Base-by-base conservation (phyloP, 371 early-diverging fungal species). In the Mortierella sp. region DNA sequence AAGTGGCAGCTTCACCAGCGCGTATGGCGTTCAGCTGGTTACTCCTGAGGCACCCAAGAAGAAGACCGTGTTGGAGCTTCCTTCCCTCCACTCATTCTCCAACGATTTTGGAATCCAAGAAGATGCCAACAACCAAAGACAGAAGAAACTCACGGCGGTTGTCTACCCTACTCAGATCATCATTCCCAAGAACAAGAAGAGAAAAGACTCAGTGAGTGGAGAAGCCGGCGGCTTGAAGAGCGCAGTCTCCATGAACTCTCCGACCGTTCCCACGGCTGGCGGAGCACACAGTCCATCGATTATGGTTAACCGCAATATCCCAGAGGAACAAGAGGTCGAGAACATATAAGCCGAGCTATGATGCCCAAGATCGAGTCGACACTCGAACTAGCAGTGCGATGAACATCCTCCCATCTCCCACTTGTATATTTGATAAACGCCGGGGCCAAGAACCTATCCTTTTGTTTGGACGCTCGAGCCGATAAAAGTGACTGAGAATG, bases 141-240 rank as follows among this genome's bases (percentile, higher is more conserved):
- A 76, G 30, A 68, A 70, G 43, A 75, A 65, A 28, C 20, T 81
- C 60, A 76, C 70, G 14, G 83, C 83, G 0, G 83, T 81, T 18
- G 73, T 81, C 43, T 81, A 81, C 55, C 83, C 83, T 37, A 73
- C 76, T 0, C 76, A 80, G 64, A 72, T 81, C 52, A 73, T 81
- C 55, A 76, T 76, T 30, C 77, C 83, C 5, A 81, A 81, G 73
- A 67, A 62, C 64, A 76, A 73, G 73, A 72, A 70, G 68, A 49
- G 55, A 18, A 62, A 60, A 60, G 74, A 75, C 28, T 65, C 66
- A 5, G 55, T 59, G 16, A 32, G 8, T 10, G 61, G 64, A 5
- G 67, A 61, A 32, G n/a, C 39, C 16, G 70, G 70, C 24, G 75
- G 66, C 5, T 26, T 49, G 57, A 69, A 35, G 57, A 75, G 70